Conservation (phyloP, 441 rosid genomes). For the Adansonia rubrostipa region DNA sequence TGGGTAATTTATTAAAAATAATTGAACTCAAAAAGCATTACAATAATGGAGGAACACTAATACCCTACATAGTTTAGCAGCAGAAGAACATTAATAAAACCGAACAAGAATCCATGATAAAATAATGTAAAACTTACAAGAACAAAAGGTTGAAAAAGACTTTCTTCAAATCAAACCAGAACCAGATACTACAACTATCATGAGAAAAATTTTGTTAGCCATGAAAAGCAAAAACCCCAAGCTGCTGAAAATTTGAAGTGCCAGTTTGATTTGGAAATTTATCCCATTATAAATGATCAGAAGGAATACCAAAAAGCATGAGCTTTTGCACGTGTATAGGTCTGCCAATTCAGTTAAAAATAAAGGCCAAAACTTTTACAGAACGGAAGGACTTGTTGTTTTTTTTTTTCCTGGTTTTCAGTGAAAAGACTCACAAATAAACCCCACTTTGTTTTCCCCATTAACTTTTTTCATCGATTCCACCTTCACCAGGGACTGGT, state of each 20-base stretch:
- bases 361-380: slow-evolving; percentile 36
- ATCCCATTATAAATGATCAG: slow-evolving; percentile 25
- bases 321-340: slow-evolving; percentile 42
- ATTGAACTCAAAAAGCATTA: slow-evolving; percentile 32
- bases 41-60: slow-evolving; percentile 33
- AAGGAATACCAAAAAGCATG: slow-evolving; percentile 41
- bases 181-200: slow-evolving; percentile 17
- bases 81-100: slow-evolving; percentile 8
- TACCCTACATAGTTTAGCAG: slow-evolving; percentile 12
- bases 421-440: slow-evolving; percentile 46
- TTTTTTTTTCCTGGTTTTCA: slow-evolving; percentile 56
- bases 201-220: too few species aligned
- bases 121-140: slow-evolving; percentile 36
- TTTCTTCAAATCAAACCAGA: slow-evolving; percentile 13
- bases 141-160: slow-evolving; percentile 24
- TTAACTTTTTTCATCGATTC: slow-evolving; percentile 16
- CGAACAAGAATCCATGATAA: background rate
- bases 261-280: slow-evolving; percentile 28
- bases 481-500: slow-evolving; percentile 21
- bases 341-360: slow-evolving; percentile 42
- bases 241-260: slow-evolving; percentile 17
- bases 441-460: slow-evolving; percentile 41
- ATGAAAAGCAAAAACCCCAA: background rate
- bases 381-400: slow-evolving; percentile 34
- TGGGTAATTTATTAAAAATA: slow-evolving; percentile 30